Base-by-base conservation (phyloP, 23 red algal genomes). In the Agarophyton chilense region DNA sequence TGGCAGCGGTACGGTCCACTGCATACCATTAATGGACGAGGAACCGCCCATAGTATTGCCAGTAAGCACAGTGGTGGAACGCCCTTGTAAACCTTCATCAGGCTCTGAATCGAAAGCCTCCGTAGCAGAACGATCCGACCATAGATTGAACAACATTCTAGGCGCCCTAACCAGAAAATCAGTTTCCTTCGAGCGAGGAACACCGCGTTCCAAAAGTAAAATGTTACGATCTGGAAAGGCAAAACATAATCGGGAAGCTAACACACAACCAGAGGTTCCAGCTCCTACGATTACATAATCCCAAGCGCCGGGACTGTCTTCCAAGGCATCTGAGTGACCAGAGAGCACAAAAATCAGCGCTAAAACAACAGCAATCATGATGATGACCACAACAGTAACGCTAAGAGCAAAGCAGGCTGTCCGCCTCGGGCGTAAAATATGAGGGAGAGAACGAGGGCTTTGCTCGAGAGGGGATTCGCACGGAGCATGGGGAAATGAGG, bases 251-350 rank as follows among this genome's bases (percentile, higher is more conserved):
- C 83, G 83, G 40, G 57, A 42, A 29, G 83, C 75, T 18, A 94
- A 24, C 18, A 68, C 58, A 73, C 92, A 94, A 1, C 92, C 92
- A 18, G 77, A 44, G 31, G 92, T 77, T 28, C 92, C 92, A 13
- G 82, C 83, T 43, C 92, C 92, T 45, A 94, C 75, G 21, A 89
- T 43, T 22, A 94, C 63, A 76, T 82, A 89, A 64, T 89, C 92
- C 60, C 60, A 65, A 36, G 7, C 31, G 26, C 31, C 60, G 17
- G 29, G 60, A 65, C 6, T 25, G 1, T 2, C 4, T 0, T 33
- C 29, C 60, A 36, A 33, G 31, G 25, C 31, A 35, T 33, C 60
- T 29, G 60, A 65, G 13, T 31, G 21, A 29, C 60, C 60, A 24
- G 31, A 65, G 17, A 65, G 60, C 60, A 18, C 60, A 14, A 65